Evolutionary conservation across 179 eudicot species (phyloP).

Genomic region (Kewa caespitosa): DNA sequence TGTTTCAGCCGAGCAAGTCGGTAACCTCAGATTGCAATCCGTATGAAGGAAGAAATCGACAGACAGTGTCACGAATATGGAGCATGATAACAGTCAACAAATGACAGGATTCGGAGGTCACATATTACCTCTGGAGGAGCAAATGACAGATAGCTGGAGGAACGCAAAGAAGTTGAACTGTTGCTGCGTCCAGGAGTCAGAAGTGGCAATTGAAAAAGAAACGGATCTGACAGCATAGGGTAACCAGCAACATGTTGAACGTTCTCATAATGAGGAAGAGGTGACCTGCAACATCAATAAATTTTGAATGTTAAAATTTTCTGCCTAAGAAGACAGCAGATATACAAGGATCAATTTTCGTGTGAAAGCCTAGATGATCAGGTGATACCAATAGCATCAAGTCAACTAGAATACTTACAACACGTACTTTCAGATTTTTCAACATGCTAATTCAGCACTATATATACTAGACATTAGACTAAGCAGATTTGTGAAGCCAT

Average conservation of each 20-base stretch:
- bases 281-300: constrained; percentile 53
- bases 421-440: background rate
- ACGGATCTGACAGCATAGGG: constrained; percentile 65
- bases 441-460: background rate
- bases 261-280: constrained; percentile 56
- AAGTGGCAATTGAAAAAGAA: constrained; percentile 44
- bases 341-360: background rate
- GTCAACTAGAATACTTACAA: background rate
- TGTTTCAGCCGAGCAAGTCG: background rate
- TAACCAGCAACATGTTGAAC: constrained; percentile 58
- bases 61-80: background rate
- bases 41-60: background rate
- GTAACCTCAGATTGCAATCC: background rate
- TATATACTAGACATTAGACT: background rate
- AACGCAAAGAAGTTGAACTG: constrained; percentile 29
- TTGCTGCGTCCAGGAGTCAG: constrained; percentile 53
- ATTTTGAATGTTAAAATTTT: constrained; percentile 6
- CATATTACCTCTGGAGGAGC: constrained; percentile 87
- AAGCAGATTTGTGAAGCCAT: constrained; percentile 20
- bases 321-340: background rate
- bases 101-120: background rate
- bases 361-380: background rate
- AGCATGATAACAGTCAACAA: background rate
- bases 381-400: background rate
- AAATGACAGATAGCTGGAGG: constrained; percentile 71